Evolutionary conservation across 2,329 filamentous ascomycete species (phyloP), one percentile per base, ranked within the genome.

Genomic region (Colletotrichum horii): DNA sequence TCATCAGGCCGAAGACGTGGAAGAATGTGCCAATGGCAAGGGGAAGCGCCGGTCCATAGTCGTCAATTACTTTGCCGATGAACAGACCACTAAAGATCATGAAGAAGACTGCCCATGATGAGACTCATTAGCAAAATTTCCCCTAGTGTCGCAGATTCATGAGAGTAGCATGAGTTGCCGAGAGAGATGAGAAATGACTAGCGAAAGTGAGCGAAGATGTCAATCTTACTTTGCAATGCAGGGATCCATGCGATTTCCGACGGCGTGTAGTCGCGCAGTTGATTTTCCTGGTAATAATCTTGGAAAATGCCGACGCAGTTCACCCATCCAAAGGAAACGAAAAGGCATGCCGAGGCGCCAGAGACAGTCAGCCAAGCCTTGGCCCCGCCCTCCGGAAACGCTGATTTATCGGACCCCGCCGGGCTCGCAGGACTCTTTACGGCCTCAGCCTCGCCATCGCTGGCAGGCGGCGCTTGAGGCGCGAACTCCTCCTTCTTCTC

Each of bases 1-100:
- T 92, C 90, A 93, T 93, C 8, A 93, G 79, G 4, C 90, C 89
- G 69, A 93, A 89, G 16, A 93, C 88, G 70, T 92, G 89, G 60
- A 91, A 79, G 70, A 92, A 82, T 0, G 86, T 88, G 16, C 91
- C 91, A 9, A 81, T 80, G 2, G 90, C 38, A 1, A 93, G 80
- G 0, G 94, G 83, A 48, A 84, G 87, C 32, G 88, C 87, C 0
- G 92, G 91, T 0, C 93, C 93, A 72, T 91, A 90, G 73, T 86
- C 90, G 79, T 95, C 93, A 78, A 89, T 93, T 0, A 93, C 73
- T 56, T 86, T 89, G 4, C 93, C 93, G 24, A 92, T 88, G 8
- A 94, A 79, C 0, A 91, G 91, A 0, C 92, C 92, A 75, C 88
- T 22, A 5, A 22, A 28, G 15, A 70, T 24, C 15, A 64, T 67